These are phyloP conservation scores for Fraxinus pennsylvanica DNA, from an alignment of 257 asterid genomes.

Conservation along the genomic window DNA sequence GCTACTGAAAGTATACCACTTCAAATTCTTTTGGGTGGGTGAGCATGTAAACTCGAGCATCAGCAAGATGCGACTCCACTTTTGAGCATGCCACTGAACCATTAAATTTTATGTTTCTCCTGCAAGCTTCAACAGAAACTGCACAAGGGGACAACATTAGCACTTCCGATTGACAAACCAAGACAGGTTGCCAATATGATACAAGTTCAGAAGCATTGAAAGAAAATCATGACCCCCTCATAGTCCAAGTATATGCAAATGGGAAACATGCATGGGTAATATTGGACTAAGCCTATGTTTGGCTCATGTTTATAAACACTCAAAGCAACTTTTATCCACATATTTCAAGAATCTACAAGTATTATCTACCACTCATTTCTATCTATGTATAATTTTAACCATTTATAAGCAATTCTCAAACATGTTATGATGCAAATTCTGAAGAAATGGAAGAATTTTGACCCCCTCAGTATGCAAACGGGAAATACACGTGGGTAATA, in stretches of 20 bases:
- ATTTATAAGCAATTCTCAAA: too few species aligned
- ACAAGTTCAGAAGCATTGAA: slow-evolving; percentile 1
- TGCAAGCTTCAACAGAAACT: slow-evolving; percentile 92
- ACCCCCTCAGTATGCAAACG: neutral
- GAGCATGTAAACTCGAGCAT: slow-evolving; percentile 95
- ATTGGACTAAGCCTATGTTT: too few species aligned
- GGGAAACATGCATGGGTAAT: neutral
- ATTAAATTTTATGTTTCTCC: slow-evolving; percentile 88
- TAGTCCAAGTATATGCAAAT: neutral
- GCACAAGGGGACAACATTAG: slow-evolving; percentile 37
- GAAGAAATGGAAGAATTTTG: neutral
- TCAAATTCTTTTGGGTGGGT: slow-evolving; percentile 97
- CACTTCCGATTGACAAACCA: neutral
- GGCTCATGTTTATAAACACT: too few species aligned
- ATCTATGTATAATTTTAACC: too few species aligned
- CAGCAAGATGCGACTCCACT: slow-evolving; percentile 87
- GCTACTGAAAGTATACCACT: slow-evolving; percentile 51
- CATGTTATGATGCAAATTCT: neutral
- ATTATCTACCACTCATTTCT: too few species aligned
- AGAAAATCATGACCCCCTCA: neutral
- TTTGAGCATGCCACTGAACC: slow-evolving; percentile 81
- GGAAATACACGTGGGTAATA: neutral
- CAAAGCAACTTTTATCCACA: too few species aligned
- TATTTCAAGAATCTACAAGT: too few species aligned
- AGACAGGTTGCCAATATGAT: slow-evolving; percentile 4